Evolutionary conservation across 176 grass and related monocot species (phyloP).

Genomic region (sorghum (Sorghum bicolor)): Sorghum_bicolor_NCBIv3 NC_012871.2:70532501-70533000

Average conservation of each 20-base stretch:
- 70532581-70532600: not conserved
- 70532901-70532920: constrained; percentile 6
- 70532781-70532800: not conserved
- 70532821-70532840: not conserved
- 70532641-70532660: not conserved
- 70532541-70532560: not conserved
- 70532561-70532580: not conserved
- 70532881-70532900: not conserved
- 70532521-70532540: not conserved
- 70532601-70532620: not conserved
- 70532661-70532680: not conserved
- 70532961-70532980: constrained; percentile 19
- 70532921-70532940: constrained; percentile 35
- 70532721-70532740: not conserved
- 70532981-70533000: constrained; percentile 16
- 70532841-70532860: not conserved
- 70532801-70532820: not conserved
- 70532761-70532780: not conserved
- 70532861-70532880: constrained; percentile 13
- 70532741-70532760: not conserved
- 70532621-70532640: not conserved
- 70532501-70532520: not conserved
- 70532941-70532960: constrained; percentile 14
- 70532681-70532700: not conserved
- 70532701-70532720: not conserved